Conservation (phyloP, 495 filamentous ascomycete genomes). For the Elaphomyces granulatus region DNA sequence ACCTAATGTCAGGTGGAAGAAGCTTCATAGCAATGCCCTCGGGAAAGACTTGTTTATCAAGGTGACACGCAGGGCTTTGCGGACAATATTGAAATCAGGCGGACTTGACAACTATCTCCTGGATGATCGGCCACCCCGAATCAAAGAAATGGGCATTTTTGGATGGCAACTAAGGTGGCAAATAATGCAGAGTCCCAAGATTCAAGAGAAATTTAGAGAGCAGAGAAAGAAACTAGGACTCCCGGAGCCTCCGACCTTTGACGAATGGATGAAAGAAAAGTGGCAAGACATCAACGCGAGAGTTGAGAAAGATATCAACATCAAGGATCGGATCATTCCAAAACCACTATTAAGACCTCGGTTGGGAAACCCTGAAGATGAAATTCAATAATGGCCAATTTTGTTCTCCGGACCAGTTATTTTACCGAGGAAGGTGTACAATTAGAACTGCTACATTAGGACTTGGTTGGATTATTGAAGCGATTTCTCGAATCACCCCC, state of each 20-base stretch:
- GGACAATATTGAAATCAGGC: slow-evolving; percentile 76
- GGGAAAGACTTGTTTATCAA: slow-evolving; percentile 51
- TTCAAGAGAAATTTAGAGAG: slow-evolving; percentile 42
- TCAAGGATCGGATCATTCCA: slow-evolving; percentile 21
- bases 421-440: too few species aligned
- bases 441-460: too few species aligned
- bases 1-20: slow-evolving; percentile 72
- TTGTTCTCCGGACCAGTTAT: too few species aligned
- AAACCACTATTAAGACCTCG: too few species aligned
- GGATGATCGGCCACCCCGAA: slow-evolving; percentile 50
- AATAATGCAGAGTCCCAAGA: slow-evolving; percentile 56
- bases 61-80: slow-evolving; percentile 60
- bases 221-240: slow-evolving; percentile 40
- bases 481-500: too few species aligned
- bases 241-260: slow-evolving; percentile 25
- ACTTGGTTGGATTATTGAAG: too few species aligned
- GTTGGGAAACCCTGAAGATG: too few species aligned
- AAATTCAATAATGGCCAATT: too few species aligned
- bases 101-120: slow-evolving; percentile 86
- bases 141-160: slow-evolving; percentile 72
- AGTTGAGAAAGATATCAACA: slow-evolving; percentile 24
- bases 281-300: slow-evolving; percentile 20
- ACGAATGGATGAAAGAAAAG: slow-evolving; percentile 28
- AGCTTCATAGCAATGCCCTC: slow-evolving; percentile 55
- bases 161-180: slow-evolving; percentile 82